Percentiles rank a stretch among this genome's conserved stretches.
Conservation (phyloP, 2,329 filamentous ascomycete species). For the Fusarium circinatum region DNA sequence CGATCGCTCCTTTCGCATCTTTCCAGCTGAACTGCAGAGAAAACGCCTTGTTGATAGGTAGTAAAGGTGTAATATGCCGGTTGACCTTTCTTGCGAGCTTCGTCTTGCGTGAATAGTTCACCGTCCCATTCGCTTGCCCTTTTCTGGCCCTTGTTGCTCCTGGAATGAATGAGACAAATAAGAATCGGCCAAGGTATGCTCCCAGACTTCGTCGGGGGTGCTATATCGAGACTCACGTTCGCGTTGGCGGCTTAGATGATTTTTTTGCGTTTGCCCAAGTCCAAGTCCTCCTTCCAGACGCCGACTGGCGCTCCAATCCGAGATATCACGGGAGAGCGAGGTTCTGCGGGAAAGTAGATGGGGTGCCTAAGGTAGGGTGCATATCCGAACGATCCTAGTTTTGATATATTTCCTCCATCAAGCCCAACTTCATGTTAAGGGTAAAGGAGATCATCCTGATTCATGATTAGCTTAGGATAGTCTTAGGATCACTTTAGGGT, state of each 20-base stretch:
- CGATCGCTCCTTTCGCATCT: not conserved
- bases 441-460: not conserved
- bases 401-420: not conserved
- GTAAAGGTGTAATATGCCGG: not conserved
- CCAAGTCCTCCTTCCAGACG: not conserved
- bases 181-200: not conserved
- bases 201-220: not conserved
- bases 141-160: not conserved
- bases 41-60: not conserved
- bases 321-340: not conserved
- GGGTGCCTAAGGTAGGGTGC: not conserved
- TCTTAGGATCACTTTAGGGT: not conserved
- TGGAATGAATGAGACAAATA: not conserved
- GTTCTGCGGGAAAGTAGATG: not conserved
- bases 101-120: accelerated
- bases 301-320: not conserved
- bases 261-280: not conserved
- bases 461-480: not conserved
- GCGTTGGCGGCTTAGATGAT: not conserved
- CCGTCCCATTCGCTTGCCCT: not conserved
- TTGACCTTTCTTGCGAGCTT: not conserved
- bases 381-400: not conserved
- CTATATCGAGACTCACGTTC: not conserved
- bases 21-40: not conserved
- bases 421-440: not conserved